Evolutionary conservation across 352 stramenopile genomes (phyloP), one percentile per base, ranked within the genome.

Genomic region (Phytophthora fragariaefolia): DNA sequence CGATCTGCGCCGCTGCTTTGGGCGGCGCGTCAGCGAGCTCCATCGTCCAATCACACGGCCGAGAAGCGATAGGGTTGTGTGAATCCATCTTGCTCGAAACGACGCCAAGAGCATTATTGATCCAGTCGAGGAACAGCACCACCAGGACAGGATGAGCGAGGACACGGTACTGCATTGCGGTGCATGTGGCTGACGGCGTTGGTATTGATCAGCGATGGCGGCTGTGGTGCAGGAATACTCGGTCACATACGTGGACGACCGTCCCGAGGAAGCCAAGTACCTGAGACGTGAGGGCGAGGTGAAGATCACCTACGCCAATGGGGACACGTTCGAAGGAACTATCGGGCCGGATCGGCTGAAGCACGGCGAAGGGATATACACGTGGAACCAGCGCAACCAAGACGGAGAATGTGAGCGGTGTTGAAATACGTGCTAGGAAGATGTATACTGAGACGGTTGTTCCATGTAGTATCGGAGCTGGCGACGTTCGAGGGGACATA

Each of bases 251-350:
- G 86, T 93, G 65, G 90, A 96, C 65, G 91, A 96, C 51, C 90
- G 83, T 59, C 77, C 83, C 0, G 91, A 97, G 64, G 90, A 96
- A 58, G 74, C 58, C 26, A 97, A 95, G 58, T 98, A 82, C 61
- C 74, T 98, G 59, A 85, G 79, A 46, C 78, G 90, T 13, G 79
- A 94, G 36, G 92, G 92, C 20, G 75, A 90, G 30, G 90, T 95
- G 58, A 89, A 88, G 59, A 93, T 97, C 68, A 90, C 84, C 22
- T 98, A 98, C 66, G 63, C 84, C 8, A 97, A 97, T 58, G 90
- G 93, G 46, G 87, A 95, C 63, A 95, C 85, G n/a, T 98, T 95
- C 58, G 93, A 97, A 80, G 93, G 92, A 18, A 72, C 71, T 1
- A 93, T 98, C 46, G 88, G 90, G 36, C 67, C 67, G 7, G 79